Percentiles rank a stretch among this genome's conserved stretches.
Conservation (phyloP, 2,329 filamentous ascomycete species). For the Rhinocladiella similis region DNA sequence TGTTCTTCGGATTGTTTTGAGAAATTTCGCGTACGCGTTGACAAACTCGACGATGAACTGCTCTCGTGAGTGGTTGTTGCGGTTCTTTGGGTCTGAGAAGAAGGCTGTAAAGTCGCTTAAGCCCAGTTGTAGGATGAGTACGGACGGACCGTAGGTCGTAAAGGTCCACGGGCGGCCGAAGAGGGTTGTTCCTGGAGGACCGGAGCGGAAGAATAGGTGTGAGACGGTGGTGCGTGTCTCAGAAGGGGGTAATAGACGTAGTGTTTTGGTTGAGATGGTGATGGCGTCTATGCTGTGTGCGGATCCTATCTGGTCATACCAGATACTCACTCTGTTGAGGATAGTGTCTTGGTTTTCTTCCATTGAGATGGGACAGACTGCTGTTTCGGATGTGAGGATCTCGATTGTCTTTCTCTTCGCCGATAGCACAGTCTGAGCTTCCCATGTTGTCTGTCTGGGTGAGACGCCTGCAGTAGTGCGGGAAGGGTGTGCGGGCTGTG, state of each 20-base stretch:
- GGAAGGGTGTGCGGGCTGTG: too few relatives aligned
- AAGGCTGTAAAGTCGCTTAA: conserved; percentile 12
- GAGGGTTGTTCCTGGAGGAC: conserved; percentile 34
- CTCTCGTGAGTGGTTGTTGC: conserved; percentile 3
- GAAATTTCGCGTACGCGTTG: conserved; percentile 34
- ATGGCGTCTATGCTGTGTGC: conserved; percentile 1
- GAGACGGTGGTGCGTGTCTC: not conserved
- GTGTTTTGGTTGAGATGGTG: conserved; percentile 3
- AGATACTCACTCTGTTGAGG: conserved; percentile 1
- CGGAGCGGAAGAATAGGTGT: conserved; percentile 27
- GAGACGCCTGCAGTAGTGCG: too few relatives aligned
- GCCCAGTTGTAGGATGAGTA: conserved; percentile 33
- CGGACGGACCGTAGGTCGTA: conserved; percentile 35
- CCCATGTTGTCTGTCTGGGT: too few relatives aligned
- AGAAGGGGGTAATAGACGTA: conserved; percentile 1
- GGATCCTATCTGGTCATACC: conserved; percentile 8
- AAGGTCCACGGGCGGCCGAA: conserved; percentile 39
- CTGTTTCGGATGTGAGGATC: conserved; percentile 22
- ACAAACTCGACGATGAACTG: conserved; percentile 18
- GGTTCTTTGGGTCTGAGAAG: conserved; percentile 9
- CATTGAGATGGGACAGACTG: not conserved
- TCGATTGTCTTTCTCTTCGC: conserved; percentile 13
- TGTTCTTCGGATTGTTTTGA: conserved; percentile 36
- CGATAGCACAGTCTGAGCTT: conserved; percentile 2
- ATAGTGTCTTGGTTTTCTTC: not conserved